Conservation (phyloP, 352 stramenopile genomes). For the Phytophthora colocasiae region DNA sequence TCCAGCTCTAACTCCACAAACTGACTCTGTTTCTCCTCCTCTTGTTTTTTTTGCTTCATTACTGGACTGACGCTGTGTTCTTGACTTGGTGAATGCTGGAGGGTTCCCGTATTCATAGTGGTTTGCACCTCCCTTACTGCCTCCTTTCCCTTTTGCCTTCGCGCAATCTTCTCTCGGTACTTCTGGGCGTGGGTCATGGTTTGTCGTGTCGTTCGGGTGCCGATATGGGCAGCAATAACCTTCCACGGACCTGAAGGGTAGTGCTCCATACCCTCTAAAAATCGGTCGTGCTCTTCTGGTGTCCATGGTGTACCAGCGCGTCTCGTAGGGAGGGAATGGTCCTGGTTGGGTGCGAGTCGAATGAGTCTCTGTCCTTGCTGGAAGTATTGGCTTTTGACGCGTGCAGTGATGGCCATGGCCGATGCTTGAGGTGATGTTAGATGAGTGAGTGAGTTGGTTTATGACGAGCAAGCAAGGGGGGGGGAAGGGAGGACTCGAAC, state of each 20-base stretch:
- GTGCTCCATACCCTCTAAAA: slow-evolving; percentile 38
- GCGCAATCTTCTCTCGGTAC: slow-evolving; percentile 55
- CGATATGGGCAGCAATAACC: slow-evolving; percentile 47
- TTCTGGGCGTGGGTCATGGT: slow-evolving; percentile 58
- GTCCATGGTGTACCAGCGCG: slow-evolving; percentile 37
- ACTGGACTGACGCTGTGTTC: neutral
- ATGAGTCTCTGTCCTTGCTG: slow-evolving; percentile 38
- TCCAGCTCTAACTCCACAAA: slow-evolving; percentile 29
- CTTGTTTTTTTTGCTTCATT: neutral
- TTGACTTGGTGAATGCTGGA: neutral
- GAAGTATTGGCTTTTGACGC: slow-evolving; percentile 44
- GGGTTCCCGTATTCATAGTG: no score
- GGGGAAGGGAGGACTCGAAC: no score
- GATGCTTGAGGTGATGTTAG: neutral
- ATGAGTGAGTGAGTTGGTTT: neutral
- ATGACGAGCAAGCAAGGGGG: no score
- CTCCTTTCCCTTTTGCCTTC: slow-evolving; percentile 35
- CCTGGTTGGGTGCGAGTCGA: slow-evolving; percentile 35
- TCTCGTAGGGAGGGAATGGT: slow-evolving; percentile 34
- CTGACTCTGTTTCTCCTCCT: slow-evolving; percentile 8
- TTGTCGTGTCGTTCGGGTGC: slow-evolving; percentile 51
- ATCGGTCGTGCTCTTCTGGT: slow-evolving; percentile 36
- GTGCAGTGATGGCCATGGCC: slow-evolving; percentile 39
- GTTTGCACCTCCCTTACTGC: neutral
- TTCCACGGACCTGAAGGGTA: slow-evolving; percentile 47